Evolutionary conservation across 2,329 filamentous ascomycete species (phyloP), one percentile per base, ranked within the genome.

Genomic region (Calonectria crousiana): DNA sequence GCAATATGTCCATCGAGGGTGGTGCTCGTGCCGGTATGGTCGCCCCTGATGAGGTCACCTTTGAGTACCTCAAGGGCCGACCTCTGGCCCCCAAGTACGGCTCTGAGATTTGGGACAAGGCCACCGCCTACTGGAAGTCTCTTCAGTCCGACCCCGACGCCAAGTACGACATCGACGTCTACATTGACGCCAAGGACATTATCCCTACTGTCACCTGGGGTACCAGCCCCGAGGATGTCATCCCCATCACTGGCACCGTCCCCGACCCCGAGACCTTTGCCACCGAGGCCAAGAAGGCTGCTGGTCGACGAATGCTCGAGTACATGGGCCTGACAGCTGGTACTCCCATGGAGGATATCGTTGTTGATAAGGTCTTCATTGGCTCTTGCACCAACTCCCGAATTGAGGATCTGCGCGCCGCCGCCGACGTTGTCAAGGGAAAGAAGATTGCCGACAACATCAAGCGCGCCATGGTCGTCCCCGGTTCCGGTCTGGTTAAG

Each of bases 1-100:
- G 97, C 89, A 99, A 99, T 89, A 98, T 98, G 97, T 95, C 96
- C 18, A 98, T 98, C 80, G 97, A 99, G 89, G 97, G 90, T 79
- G 97, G 97, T 86, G 97, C 97, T 62, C 92, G 97, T 87, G 96
- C 96, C 74, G 97, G 97, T 78, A 98, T 99, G 95, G 93, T 99
- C 74, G 97, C 97, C 13, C 97, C 97, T 6, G 97, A 99, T 82
- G 93, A 98, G 83, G 94, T 89, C 73, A 98, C 97, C 34, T 98
- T 98, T 80, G 95, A 98, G 78, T 99, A 98, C 84, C 93, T 99
- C 81, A 97, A 97, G 89, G 95, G 94, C 80, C 92, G 93, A 76
- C 97, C 97, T 49, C 88, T 99, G 78, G 96, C 96, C 20, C 97
- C 97, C 80, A 94, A 94, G 85, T 91, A 90, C 77, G 95, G 94